Base-by-base conservation (phyloP, 2,329 filamentous ascomycete species). In the Colletotrichum sp. region DNA sequence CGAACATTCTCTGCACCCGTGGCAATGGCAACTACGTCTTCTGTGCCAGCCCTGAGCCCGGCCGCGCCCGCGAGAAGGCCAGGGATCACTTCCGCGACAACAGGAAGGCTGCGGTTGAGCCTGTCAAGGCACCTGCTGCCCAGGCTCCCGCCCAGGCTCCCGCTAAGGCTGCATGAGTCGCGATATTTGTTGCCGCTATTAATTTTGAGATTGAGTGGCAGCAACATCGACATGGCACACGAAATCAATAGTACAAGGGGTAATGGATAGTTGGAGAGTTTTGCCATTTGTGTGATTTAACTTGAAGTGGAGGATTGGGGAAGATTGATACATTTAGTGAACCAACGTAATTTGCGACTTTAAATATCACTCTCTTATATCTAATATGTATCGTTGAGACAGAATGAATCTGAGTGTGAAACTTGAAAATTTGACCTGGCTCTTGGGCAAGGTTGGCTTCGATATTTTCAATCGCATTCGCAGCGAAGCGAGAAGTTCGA, bases 1-100 rank as follows among this genome's bases (percentile, higher is more conserved):
- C 57, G 6, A 73, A 73, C 30, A 15, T 59, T 4, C 21, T 73
- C 13, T 76, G 74, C 70, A 57, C 36, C 16, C 68, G 64, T 16
- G 34, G 66, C 64, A 10, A 13, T 5, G 74, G 70, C 26, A 76
- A 73, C 34, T 76, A 76, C 5, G 74, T 76, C 44, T 76, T 76
- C 59, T 76, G 74, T 28, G 74, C 74, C 64, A 32, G 28, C 28
- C 44, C 57, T 8, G 70, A 76, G 59, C 74, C 63, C 18, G 74
- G 70, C 24, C 30, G 55, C 24, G 74, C 74, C 32, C 55, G 64
- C 6, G 74, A 76, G 7, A 76, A 76, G 70, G 74, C 74, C 7
- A 60, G 59, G 52, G 64, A 73, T 12, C 74, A 76, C 59, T 76
- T 76, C 70, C 64, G 49, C 18, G 52, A 72, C 15, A 44, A 57